Evolutionary conservation across 2,329 filamentous ascomycete species (phyloP).

Genomic region (Aureobasidium namibiae): DNA sequence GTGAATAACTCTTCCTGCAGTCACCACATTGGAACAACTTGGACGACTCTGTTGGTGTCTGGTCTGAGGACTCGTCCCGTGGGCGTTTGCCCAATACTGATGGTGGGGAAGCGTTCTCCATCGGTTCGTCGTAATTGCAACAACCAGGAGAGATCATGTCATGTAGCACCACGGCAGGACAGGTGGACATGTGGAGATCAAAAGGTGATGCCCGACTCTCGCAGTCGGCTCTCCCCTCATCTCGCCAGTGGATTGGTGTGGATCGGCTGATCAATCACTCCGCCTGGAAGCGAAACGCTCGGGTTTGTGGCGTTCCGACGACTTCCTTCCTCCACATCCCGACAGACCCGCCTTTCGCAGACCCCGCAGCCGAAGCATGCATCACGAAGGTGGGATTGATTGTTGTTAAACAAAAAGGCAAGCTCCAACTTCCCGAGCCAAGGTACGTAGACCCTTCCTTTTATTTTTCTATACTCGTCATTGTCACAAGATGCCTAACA

Average conservation of each 20-base stretch:
- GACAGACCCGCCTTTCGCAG: neutral
- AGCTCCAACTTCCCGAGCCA: neutral
- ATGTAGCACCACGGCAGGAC: conserved; percentile 3
- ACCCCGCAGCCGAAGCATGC: neutral
- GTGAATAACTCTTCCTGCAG: conserved; percentile 44
- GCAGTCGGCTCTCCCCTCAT: neutral
- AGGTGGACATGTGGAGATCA: conserved; percentile 13
- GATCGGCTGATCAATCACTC: neutral
- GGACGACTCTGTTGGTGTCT: conserved; percentile 4
- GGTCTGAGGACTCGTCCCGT: conserved; percentile 6
- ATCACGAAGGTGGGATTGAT: neutral
- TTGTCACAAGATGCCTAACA: conserved; percentile 22
- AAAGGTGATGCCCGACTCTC: conserved; percentile 5
- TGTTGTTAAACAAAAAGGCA: conserved; percentile 8
- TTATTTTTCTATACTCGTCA: neutral
- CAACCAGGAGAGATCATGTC: conserved; percentile 9
- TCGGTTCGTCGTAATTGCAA: conserved; percentile 1
- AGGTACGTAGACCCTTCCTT: conserved; percentile 1
- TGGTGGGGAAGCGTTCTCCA: conserved; percentile 11
- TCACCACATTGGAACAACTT: conserved; percentile 42
- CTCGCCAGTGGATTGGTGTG: neutral
- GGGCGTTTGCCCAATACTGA: conserved; percentile 14
- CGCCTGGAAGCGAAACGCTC: neutral
- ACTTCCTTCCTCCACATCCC: neutral
- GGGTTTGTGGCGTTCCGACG: neutral